These are phyloP conservation scores for Avicennia marina DNA, from an alignment of 257 asterid species.

Conservation along the genomic window DNA sequence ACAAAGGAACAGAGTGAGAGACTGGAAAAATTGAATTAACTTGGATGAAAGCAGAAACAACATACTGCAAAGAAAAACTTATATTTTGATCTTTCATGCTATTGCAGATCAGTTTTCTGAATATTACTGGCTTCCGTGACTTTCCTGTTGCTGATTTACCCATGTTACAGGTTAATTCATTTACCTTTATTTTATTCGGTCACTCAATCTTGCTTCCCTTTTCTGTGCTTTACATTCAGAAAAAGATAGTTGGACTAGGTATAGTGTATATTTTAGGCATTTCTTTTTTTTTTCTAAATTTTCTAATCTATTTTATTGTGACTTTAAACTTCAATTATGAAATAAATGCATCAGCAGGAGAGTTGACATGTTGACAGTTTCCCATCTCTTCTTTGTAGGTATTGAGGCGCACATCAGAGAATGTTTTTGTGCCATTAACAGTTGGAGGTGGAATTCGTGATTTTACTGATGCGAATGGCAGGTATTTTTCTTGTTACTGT, in stretches of 20 bases:
- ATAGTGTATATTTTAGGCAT: too few species aligned
- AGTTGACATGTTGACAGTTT: too few species aligned
- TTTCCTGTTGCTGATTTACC: conserved; percentile 96
- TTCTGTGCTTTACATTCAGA: too few species aligned
- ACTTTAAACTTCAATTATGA: background rate
- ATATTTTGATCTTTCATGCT: conserved; percentile 4
- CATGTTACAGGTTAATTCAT: conserved; percentile 73
- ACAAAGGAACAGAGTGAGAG: too few species aligned
- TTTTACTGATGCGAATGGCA: conserved; percentile 85
- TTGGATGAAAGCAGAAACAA: too few species aligned
- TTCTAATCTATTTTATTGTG: too few species aligned
- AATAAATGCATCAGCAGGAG: background rate
- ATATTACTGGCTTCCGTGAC: conserved; percentile 95
- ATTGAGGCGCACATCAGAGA: conserved; percentile 66
- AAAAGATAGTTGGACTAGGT: too few species aligned
- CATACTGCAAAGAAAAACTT: too few species aligned
- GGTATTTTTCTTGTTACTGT: conserved; percentile 30
- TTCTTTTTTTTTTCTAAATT: too few species aligned
- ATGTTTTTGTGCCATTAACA: conserved; percentile 86
- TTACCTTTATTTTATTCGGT: conserved; percentile 4
- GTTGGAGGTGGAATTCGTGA: conserved; percentile 98
- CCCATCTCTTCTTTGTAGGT: conserved; percentile 47
- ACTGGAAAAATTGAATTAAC: too few species aligned
- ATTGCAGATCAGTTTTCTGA: conserved; percentile 82
- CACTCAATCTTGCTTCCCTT: too few species aligned